These are phyloP conservation scores for Fragaria ananassa DNA, from an alignment of 306 rosid species.

Conservation along the genomic window DNA sequence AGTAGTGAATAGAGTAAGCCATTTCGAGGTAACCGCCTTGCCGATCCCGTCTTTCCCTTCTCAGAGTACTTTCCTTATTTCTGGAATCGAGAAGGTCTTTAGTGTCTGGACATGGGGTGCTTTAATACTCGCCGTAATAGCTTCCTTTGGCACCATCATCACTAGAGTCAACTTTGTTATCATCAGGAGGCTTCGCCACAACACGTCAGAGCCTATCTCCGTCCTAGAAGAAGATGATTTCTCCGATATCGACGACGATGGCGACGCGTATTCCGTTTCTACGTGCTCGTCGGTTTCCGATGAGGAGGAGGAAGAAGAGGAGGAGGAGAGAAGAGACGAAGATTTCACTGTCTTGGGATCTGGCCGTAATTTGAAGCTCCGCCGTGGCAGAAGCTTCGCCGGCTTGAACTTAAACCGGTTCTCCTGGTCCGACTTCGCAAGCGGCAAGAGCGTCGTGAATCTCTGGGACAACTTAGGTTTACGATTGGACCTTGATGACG, in stretches of 20 bases:
- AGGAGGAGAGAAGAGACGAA: slow-evolving; percentile 17
- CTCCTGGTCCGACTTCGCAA: slow-evolving; percentile 58
- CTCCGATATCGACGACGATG: slow-evolving; percentile 32
- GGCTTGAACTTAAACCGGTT: slow-evolving; percentile 37
- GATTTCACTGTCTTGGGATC: slow-evolving; percentile 43
- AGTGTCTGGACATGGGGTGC: slow-evolving; percentile 59
- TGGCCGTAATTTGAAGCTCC: slow-evolving; percentile 18
- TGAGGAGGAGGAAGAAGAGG: slow-evolving; percentile 31
- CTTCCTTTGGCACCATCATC: slow-evolving; percentile 51
- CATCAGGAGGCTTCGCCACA: slow-evolving; percentile 16
- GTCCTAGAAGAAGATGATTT: slow-evolving; percentile 27
- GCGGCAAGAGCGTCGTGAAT: slow-evolving; percentile 66
- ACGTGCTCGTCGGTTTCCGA: slow-evolving; percentile 29
- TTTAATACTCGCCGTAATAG: slow-evolving; percentile 53
- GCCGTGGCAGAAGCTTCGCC: slow-evolving; percentile 40
- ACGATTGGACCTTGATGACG: slow-evolving; percentile 35
- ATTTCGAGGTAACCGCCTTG: slow-evolving; percentile 36
- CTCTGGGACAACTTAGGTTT: slow-evolving; percentile 67
- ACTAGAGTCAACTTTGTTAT: slow-evolving; percentile 45
- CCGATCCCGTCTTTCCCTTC: slow-evolving; percentile 33
- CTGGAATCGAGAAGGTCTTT: slow-evolving; percentile 25
- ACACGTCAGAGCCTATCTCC: slow-evolving; percentile 8
- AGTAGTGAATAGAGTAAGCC: slow-evolving; percentile 41
- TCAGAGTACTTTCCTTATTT: slow-evolving; percentile 25
- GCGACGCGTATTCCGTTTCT: slow-evolving; percentile 20